Evolutionary conservation across 495 filamentous ascomycete species (phyloP).

Genomic region (Eremomyces bilateralis): DNA sequence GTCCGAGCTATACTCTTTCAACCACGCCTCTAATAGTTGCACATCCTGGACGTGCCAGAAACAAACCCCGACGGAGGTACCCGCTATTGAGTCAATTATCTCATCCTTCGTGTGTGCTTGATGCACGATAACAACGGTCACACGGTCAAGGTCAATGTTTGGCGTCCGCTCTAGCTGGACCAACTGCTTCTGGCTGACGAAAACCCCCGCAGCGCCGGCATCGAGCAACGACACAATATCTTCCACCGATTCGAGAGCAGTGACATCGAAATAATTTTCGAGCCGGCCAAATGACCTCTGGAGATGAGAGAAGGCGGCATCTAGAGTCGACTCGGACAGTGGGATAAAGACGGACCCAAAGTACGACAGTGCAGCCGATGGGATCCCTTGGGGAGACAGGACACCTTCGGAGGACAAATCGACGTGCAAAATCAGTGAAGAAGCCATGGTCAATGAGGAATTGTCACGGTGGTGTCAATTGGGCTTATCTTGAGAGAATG

Average conservation of each 20-base stretch:
- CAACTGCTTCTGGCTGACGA: constrained; percentile 35
- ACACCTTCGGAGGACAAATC: no score
- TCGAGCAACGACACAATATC: constrained; percentile 67
- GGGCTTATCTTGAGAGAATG: no score
- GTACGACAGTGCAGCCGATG: constrained; percentile 49
- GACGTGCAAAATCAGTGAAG: no score
- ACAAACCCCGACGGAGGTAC: constrained; percentile 19
- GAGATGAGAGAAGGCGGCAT: constrained; percentile 43
- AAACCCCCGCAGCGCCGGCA: constrained; percentile 68
- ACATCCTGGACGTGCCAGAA: constrained; percentile 21
- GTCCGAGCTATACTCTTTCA: constrained; percentile 23
- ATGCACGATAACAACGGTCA: not conserved
- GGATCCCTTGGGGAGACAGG: no score
- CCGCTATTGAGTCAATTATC: constrained; percentile 30
- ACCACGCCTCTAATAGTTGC: constrained; percentile 20
- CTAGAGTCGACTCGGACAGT: constrained; percentile 31
- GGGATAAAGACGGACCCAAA: constrained; percentile 56
- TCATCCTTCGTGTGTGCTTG: constrained; percentile 20
- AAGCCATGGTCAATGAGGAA: no score
- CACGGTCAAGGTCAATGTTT: constrained; percentile 27
- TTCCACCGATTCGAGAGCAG: constrained; percentile 37
- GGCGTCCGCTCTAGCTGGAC: constrained; percentile 37
- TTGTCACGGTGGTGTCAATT: no score
- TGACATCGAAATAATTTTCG: constrained; percentile 55
- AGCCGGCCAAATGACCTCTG: constrained; percentile 42